Conservation (phyloP, 257 asterid genomes). For the Pogostemon cablin region DNA sequence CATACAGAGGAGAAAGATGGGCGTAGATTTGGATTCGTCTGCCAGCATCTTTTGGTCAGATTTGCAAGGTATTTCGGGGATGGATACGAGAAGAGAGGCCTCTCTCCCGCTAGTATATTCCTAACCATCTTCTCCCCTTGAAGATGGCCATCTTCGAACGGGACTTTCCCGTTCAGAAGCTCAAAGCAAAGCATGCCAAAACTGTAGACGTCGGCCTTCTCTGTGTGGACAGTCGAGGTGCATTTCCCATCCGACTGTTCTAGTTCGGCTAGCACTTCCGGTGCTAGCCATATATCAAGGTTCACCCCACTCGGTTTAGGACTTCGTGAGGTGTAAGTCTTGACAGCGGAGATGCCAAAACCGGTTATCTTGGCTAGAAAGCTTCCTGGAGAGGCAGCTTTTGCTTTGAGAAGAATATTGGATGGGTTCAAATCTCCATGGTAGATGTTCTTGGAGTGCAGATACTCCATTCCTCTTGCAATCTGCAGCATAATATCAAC, state of each 20-base stretch:
- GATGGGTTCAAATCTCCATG: conserved; percentile 84
- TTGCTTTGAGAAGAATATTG: conserved; percentile 64
- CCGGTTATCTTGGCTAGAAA: conserved; percentile 70
- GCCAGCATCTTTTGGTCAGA: conserved; percentile 86
- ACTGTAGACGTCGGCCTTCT: conserved; percentile 87
- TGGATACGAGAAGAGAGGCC: conserved; percentile 84
- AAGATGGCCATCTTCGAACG: conserved; percentile 69
- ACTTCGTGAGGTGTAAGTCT: conserved; percentile 37
- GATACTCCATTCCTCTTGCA: conserved; percentile 87
- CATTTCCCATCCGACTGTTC: conserved; percentile 45
- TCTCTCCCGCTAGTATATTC: conserved; percentile 75
- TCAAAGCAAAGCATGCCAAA: conserved; percentile 88
- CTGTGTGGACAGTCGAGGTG: conserved; percentile 40
- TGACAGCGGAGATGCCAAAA: conserved; percentile 51
- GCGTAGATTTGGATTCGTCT: conserved; percentile 57
- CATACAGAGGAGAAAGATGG: conserved; percentile 78
- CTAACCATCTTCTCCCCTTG: conserved; percentile 81
- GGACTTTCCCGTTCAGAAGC: conserved; percentile 78
- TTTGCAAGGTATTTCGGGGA: conserved; percentile 73
- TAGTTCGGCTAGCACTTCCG: conserved; percentile 73
- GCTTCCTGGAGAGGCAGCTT: conserved; percentile 49
- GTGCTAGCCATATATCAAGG: conserved; percentile 79
- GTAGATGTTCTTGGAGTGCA: conserved; percentile 67
- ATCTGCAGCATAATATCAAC: conserved; percentile 88
- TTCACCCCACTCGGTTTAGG: conserved; percentile 39